Conservation (phyloP, 345 rosid genomes). For the Pistacia integerrima region DNA sequence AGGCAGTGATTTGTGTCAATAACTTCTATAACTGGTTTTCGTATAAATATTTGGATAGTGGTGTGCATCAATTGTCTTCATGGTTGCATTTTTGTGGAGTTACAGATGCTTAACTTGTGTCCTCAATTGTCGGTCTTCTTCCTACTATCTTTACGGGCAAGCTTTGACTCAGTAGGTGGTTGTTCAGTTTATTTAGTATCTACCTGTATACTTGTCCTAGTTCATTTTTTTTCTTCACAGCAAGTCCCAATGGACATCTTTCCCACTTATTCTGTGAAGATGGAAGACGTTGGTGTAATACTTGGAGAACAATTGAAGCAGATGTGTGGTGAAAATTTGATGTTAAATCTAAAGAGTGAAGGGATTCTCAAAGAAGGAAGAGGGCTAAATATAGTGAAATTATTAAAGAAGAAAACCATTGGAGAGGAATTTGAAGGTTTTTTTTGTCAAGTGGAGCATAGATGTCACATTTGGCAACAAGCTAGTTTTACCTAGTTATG, state of each 20-base stretch:
- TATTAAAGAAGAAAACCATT: neutral
- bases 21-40: neutral
- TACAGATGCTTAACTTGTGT: slow-evolving; percentile 3
- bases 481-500: neutral
- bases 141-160: neutral
- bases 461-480: too few relatives aligned
- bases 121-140: neutral
- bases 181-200: neutral
- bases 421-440: slow-evolving; percentile 1
- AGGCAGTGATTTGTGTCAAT: slow-evolving; percentile 13
- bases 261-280: neutral
- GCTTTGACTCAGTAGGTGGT: neutral
- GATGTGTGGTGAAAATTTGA: neutral
- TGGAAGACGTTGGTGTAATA: neutral
- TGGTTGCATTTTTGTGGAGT: neutral
- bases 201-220: neutral
- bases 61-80: slow-evolving; percentile 15
- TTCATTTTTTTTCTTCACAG: neutral
- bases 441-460: neutral
- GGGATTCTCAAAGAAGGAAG: neutral
- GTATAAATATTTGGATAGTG: slow-evolving; percentile 13
- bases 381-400: neutral
- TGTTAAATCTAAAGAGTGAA: neutral
- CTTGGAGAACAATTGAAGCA: slow-evolving; percentile 12
- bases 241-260: neutral